phyloP scores from a whole-genome alignment of 192 early-diverging fungal genomes.

The Podila clonocystis region DNA sequence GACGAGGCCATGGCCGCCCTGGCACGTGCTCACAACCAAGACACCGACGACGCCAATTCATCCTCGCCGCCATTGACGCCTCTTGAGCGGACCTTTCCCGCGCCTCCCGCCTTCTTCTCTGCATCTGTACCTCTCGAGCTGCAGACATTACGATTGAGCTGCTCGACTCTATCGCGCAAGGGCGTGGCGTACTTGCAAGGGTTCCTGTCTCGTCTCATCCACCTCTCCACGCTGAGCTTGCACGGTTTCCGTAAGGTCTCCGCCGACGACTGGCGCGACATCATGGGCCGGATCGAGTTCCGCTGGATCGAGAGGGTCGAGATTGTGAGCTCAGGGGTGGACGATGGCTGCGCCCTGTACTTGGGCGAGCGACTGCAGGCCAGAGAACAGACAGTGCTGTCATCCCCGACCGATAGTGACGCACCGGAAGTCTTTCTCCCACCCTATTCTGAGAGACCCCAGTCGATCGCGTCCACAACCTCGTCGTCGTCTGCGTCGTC shows the following conservation, averaged over 20 bases:
- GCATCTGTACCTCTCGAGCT: constrained; percentile 10
- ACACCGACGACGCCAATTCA: background rate
- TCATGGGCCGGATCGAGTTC: constrained; percentile 23
- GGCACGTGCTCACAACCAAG: background rate
- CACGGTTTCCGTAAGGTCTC: constrained; percentile 42
- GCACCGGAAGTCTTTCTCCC: background rate
- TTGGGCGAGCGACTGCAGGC: constrained; percentile 30
- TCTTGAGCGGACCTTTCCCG: background rate
- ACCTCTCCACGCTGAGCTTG: constrained; percentile 28
- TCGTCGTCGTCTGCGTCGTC: background rate
- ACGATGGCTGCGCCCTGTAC: constrained; percentile 28
- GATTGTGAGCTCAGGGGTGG: constrained; percentile 33
- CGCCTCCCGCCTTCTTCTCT: constrained; percentile 23
- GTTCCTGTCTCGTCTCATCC: constrained; percentile 29
- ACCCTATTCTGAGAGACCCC: background rate
- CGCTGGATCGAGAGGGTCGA: constrained; percentile 41
- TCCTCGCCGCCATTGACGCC: constrained; percentile 11
- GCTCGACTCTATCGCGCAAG: constrained; percentile 14
- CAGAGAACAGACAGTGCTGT: constrained; percentile 6
- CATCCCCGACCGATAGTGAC: constrained; percentile 7
- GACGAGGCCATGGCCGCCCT: constrained; percentile 29
- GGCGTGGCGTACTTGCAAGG: constrained; percentile 15
- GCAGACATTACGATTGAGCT: constrained; percentile 26
- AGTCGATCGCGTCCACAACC: background rate
- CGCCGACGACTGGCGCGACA: constrained; percentile 21